Evolutionary conservation across 1,139 yeast species (phyloP).

Genomic region (Suhomyces terraborum): DNA sequence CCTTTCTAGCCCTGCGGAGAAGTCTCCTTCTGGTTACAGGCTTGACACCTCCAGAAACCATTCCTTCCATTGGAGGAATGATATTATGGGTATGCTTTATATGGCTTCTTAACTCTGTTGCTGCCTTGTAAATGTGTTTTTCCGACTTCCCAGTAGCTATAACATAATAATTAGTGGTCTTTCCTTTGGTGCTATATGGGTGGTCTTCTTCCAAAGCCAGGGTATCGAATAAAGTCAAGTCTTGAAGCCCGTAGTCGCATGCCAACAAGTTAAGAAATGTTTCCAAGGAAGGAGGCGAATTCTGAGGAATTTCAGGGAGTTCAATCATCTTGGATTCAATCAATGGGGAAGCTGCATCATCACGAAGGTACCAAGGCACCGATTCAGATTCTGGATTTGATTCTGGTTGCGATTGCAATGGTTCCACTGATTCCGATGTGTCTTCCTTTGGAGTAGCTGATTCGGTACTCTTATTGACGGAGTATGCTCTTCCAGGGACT

Average conservation of each 20-base stretch:
- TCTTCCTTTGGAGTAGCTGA: not conserved
- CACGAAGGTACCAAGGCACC: slow-evolving; percentile 66
- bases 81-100: slow-evolving; percentile 37
- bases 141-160: slow-evolving; percentile 79
- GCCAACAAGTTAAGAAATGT: slow-evolving; percentile 51
- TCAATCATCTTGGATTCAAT: slow-evolving; percentile 33
- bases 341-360: slow-evolving; percentile 45
- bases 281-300: slow-evolving; percentile 54
- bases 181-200: slow-evolving; percentile 37
- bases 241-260: slow-evolving; percentile 63
- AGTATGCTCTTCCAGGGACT: slow-evolving; percentile 1
- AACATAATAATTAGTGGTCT: slow-evolving; percentile 52
- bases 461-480: not conserved
- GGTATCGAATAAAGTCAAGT: slow-evolving; percentile 59
- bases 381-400: slow-evolving; percentile 14
- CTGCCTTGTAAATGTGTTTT: slow-evolving; percentile 74
- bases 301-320: slow-evolving; percentile 54
- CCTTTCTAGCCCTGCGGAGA: slow-evolving; percentile 56
- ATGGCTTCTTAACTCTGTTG: slow-evolving; percentile 51
- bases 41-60: slow-evolving; percentile 59
- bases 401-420: too few species aligned
- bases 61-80: slow-evolving; percentile 68
- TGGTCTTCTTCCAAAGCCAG: slow-evolving; percentile 39
- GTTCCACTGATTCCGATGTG: not conserved
- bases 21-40: slow-evolving; percentile 65